Evolutionary conservation across 768 basidiomycete genomes (phyloP).

Genomic region (Pleurotus citrinopileatus): DNA sequence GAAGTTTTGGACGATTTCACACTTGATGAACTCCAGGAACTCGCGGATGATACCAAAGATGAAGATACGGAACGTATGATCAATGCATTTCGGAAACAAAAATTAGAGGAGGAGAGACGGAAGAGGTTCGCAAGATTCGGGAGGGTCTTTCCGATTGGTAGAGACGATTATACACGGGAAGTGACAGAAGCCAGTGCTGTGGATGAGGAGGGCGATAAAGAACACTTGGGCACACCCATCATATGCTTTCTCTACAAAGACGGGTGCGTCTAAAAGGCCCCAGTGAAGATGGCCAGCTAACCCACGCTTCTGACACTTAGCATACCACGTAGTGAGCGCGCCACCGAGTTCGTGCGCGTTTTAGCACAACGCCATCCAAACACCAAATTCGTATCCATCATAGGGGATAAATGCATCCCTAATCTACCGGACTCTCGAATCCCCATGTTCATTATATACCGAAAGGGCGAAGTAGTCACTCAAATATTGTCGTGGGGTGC

Average conservation of each 20-base stretch:
- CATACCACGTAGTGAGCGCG: constrained; percentile 75
- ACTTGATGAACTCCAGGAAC: constrained; percentile 58
- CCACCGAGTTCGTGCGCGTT: constrained; percentile 63
- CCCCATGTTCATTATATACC: constrained; percentile 92
- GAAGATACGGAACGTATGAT: constrained; percentile 77
- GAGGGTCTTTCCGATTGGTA: constrained; percentile 79
- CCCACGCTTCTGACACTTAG: constrained; percentile 33
- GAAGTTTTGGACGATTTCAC: constrained; percentile 66
- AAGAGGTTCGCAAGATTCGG: constrained; percentile 74
- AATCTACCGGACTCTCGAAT: constrained; percentile 88
- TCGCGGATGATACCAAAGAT: constrained; percentile 71
- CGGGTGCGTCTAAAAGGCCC: constrained; percentile 55
- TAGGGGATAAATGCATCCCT: constrained; percentile 94
- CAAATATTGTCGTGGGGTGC: constrained; percentile 86
- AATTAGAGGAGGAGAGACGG: constrained; percentile 59
- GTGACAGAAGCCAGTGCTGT: constrained; percentile 89
- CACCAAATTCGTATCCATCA: constrained; percentile 94
- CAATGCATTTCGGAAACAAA: constrained; percentile 59
- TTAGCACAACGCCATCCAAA: constrained; percentile 84
- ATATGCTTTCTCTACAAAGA: constrained; percentile 96
- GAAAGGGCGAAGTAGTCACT: constrained; percentile 85
- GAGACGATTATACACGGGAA: constrained; percentile 93
- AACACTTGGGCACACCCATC: constrained; percentile 82
- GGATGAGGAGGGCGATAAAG: constrained; percentile 61
- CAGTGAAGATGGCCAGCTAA: background rate